Evolutionary conservation across 2,329 filamentous ascomycete genomes (phyloP), one percentile per base, ranked within the genome.

Genomic region (Hypoxylon sp.): DNA sequence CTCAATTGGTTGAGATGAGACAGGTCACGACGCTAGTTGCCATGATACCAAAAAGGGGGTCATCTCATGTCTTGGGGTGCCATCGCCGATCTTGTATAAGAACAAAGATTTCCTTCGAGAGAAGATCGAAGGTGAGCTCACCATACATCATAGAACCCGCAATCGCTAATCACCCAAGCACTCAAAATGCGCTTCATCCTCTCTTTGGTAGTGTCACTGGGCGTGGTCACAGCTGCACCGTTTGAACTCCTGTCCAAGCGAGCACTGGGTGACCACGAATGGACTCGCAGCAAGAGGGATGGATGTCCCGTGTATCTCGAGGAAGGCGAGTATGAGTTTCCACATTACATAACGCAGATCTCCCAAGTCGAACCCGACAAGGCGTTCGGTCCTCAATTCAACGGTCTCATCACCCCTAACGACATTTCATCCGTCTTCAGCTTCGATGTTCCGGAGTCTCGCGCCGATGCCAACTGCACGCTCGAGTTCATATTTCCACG

Each of bases 401-500:
- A 72, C 37, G 81, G 75, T 17, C 69, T 74, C 13, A 72, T 84
- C 61, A 79, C 78, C 4, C 72, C 77, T 1, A 74, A 73, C 57
- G 74, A 76, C 57, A 63, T 78, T 30, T 73, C 72, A 1, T 68
- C 70, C 37, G 65, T 84, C 62, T 82, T 83, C 75, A 79, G 77
- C 61, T 84, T 84, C 68, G 78, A 84, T 63, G 73, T 84, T 22
- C 78, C 78, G 0, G 65, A 72, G 2, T 71, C 70, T 3, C 74
- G 79, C 50, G 61, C 72, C 37, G 77, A 78, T 61, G 79, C 79
- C 63, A 80, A 75, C 30, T 84, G 82, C 75, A 80, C 77, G 4
- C 70, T 84, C n/a, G 73, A 79, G 59, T 83, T 85, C 73, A 71
- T 80, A 37, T 76, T 84, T 63, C 82, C 82, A 0, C 62, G 58